Base-by-base conservation (phyloP, 495 filamentous ascomycete genomes). In the Podospora conica region DNA sequence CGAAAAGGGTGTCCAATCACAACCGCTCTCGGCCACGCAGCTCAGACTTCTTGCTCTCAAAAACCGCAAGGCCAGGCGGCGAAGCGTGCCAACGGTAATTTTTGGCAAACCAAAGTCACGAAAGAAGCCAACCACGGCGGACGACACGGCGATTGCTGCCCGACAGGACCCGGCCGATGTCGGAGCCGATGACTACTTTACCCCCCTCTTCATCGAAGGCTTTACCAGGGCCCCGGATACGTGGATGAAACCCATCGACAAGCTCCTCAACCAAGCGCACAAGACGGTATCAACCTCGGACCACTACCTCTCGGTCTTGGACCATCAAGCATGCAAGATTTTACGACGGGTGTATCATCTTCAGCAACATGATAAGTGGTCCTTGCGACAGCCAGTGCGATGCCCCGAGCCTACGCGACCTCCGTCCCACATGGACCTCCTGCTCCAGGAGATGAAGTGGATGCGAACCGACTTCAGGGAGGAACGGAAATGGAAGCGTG, bases 381-480 rank as follows among this genome's bases (percentile, higher is more conserved):
- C 93, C 2, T 79, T 98, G 66, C 85, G 93, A 60, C 96, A 98
- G 72, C 84, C 92, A 58, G 87, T 92, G 68, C 87, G 90, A 58
- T 87, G 86, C 28, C 80, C 84, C 3, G 95, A 98, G 73, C 95
- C 96, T 28, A 81, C 81, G 9, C 84, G 92, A 48, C 87, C 88
- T 12, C 80, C 84, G 2, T 85, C 87, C 7, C 93, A 97, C 74
- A 88, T 86, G 85, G 95, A 98, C 79, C 83, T 95, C 55, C 75
- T 98, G 53, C 78, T 98, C 9, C 84, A 91, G 68, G 91, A 98
- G 77, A 90, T 93, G 85, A 96, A 92, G 76, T 97, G 95, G 96
- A 91, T 98, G 87, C 85, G 91, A 48, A 96, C 91, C 2, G 95
- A 98, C 79, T 98, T 98, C 71, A 83, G 90, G 29, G 91, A 96